Conservation (phyloP, 2,329 filamentous ascomycete species). For the Colletotrichum navitas region DNA sequence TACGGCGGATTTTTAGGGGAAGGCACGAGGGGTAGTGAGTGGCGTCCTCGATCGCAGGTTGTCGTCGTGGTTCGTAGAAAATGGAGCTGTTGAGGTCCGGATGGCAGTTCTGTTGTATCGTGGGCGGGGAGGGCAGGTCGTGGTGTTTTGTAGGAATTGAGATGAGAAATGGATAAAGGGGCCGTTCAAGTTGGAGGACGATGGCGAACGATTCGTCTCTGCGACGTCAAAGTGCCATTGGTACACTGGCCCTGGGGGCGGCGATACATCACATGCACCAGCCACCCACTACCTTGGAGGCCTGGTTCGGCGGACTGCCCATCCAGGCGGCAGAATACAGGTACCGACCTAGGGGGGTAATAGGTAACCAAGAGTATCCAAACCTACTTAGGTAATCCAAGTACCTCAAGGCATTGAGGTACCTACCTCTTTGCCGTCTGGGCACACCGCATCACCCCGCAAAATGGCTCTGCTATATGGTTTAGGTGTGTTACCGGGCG, state of each 20-base stretch:
- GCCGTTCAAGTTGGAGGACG: conserved; percentile 22
- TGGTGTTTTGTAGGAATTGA: conserved; percentile 16
- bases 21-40: conserved; percentile 4
- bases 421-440: conserved; percentile 2
- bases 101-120: conserved; percentile 3
- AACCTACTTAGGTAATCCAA: background rate
- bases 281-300: conserved; percentile 19
- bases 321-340: conserved; percentile 33
- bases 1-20: conserved; percentile 33
- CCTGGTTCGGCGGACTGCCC: conserved; percentile 26
- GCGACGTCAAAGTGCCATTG: conserved; percentile 35
- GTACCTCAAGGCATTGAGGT: conserved; percentile 19
- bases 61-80: background rate
- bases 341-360: no score
- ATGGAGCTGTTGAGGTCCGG: conserved; percentile 1
- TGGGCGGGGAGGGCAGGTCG: conserved; percentile 3
- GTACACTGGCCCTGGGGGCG: conserved; percentile 10
- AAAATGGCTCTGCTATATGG: background rate
- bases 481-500: background rate
- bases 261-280: conserved; percentile 38
- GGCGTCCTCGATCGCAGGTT: background rate
- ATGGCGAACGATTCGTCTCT: conserved; percentile 31
- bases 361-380: no score
- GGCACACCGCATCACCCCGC: background rate
- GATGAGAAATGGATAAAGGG: conserved; percentile 33